A percentile compares a stretch with the other conserved stretches of the same genome.
Evolutionary conservation across 208 protist genomes (phyloP).

Genomic region (Porcisia deanei): DNA sequence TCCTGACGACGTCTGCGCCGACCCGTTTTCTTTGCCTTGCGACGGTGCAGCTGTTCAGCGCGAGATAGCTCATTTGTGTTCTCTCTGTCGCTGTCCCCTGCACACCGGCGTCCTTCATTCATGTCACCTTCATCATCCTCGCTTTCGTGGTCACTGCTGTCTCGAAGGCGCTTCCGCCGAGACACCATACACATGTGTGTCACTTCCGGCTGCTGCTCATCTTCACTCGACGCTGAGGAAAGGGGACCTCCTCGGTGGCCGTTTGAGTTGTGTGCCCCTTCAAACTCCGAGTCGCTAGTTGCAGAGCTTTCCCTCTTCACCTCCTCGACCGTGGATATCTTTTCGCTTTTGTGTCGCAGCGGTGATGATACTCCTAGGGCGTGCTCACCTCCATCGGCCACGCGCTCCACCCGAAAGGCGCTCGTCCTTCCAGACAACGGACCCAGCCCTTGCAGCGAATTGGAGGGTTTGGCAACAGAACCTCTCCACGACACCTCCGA

Average conservation of each 20-base stretch:
- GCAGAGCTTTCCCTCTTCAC: neutral
- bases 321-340: neutral
- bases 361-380: neutral
- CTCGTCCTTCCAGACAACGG: neutral
- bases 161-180: neutral
- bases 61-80: neutral
- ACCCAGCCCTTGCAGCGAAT: neutral
- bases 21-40: constrained; percentile 27
- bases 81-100: neutral
- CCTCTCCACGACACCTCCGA: constrained; percentile 20
- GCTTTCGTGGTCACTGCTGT: neutral
- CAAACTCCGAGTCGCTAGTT: neutral
- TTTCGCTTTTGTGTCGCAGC: neutral
- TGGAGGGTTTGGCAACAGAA: neutral
- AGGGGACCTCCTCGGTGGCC: neutral
- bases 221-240: constrained; percentile 8
- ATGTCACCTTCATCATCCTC: neutral
- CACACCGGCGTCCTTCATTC: neutral
- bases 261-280: neutral
- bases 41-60: constrained; percentile 5
- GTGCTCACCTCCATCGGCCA: neutral
- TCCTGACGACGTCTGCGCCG: constrained; percentile 23
- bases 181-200: neutral
- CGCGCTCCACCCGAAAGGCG: constrained; percentile 4
- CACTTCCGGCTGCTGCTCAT: constrained; percentile 2